Percentiles rank a stretch among this genome's conserved stretches.
Conservation (phyloP, 2,329 filamentous ascomycete species). For the Thermochaetoides dissita region DNA sequence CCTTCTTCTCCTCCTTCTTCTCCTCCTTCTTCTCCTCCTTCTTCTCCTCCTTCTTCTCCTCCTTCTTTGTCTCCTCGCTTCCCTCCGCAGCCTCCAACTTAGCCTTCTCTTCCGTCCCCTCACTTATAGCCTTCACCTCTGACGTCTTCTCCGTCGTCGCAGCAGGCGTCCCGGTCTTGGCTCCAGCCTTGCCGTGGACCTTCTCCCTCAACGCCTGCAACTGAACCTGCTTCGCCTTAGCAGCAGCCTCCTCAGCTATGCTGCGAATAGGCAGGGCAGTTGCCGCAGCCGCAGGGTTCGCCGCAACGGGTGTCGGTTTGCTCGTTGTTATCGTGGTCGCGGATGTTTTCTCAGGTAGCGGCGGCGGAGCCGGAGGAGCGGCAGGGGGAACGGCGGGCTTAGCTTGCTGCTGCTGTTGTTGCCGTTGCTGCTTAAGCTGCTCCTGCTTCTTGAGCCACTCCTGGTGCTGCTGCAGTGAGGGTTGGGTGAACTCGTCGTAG, state of each 20-base stretch:
- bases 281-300: conserved; percentile 3
- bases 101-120: conserved; percentile 16
- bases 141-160: background rate
- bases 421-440: conserved; percentile 15
- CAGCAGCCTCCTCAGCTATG: conserved; percentile 51
- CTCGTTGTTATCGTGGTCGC: conserved; percentile 14
- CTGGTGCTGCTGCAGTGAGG: conserved; percentile 27
- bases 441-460: conserved; percentile 3
- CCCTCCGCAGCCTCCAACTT: conserved; percentile 28
- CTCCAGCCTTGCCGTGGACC: conserved; percentile 32
- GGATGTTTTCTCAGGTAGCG: conserved; percentile 13
- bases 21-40: conserved; percentile 20
- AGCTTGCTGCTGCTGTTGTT: conserved; percentile 11
- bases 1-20: conserved; percentile 16
- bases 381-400: conserved; percentile 10
- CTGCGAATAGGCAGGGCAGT: conserved; percentile 33
- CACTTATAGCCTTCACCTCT: background rate
- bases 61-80: conserved; percentile 26
- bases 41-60: conserved; percentile 22
- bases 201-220: conserved; percentile 40
- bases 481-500: conserved; percentile 48
- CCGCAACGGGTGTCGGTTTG: conserved; percentile 1
- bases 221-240: conserved; percentile 47
- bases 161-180: background rate
- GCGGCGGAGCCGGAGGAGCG: conserved; percentile 13